Conservation (phyloP, 768 basidiomycete species). For the Fistulinella prunicolor region DNA sequence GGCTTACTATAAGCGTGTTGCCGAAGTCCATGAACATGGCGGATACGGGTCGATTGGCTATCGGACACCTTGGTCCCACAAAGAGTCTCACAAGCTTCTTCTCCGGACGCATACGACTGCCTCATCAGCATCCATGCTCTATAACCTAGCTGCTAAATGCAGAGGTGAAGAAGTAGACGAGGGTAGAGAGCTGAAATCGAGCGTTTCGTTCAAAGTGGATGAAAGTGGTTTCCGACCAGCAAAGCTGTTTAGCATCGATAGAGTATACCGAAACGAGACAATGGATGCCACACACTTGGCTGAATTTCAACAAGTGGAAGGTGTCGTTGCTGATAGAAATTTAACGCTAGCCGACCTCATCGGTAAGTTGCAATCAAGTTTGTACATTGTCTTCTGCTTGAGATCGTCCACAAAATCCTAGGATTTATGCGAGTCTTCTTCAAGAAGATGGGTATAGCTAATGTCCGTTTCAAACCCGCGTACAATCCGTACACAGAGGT, state of each 20-base stretch:
- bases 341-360: conserved; percentile 94
- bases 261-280: conserved; percentile 98
- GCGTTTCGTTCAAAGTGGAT: conserved; percentile 13
- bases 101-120: conserved; percentile 97
- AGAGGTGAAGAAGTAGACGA: conserved; percentile 53
- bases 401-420: conserved; percentile 26
- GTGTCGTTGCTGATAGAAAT: conserved; percentile 92
- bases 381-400: neutral
- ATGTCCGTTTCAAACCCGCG: conserved; percentile 96
- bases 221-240: conserved; percentile 85
- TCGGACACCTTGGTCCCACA: conserved; percentile 91
- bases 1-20: conserved; percentile 84
- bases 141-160: conserved; percentile 84
- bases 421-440: conserved; percentile 99
- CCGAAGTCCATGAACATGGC: conserved; percentile 80
- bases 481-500: conserved; percentile 99
- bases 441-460: conserved; percentile 93
- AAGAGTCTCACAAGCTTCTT: conserved; percentile 88
- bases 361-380: conserved; percentile 45
- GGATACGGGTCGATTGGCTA: conserved; percentile 95
- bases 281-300: conserved; percentile 98
- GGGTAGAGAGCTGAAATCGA: conserved; percentile 9
- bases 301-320: conserved; percentile 99
- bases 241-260: conserved; percentile 95
- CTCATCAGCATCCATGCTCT: conserved; percentile 90